These are phyloP conservation scores for Selenicereus undatus DNA, from an alignment of 148 eudicot species.

Conservation along the genomic window DNA sequence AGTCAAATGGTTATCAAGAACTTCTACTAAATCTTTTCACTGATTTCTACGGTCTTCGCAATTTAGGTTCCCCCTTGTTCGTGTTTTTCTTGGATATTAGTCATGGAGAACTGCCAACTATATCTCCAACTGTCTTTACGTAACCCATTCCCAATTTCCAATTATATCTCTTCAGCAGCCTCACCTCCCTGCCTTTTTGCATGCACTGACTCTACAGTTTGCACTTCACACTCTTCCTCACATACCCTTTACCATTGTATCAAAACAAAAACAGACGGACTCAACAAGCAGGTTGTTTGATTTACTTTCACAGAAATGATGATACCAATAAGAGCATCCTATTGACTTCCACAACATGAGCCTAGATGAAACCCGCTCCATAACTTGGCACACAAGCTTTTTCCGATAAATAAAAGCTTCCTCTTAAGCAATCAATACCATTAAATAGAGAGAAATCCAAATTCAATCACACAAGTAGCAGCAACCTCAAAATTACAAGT, in stretches of 20 bases:
- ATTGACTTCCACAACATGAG: too few relatives aligned
- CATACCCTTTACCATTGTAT: not conserved
- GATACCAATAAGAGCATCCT: too few relatives aligned
- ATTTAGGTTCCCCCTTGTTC: not conserved
- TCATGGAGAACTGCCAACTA: not conserved
- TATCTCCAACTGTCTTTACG: not conserved
- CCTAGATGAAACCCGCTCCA: too few relatives aligned
- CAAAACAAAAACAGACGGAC: not conserved
- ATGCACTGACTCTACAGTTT: not conserved
- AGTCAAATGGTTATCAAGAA: not conserved
- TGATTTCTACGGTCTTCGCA: not conserved
- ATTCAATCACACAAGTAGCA: not conserved
- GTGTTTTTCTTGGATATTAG: not conserved
- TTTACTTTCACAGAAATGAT: too few relatives aligned
- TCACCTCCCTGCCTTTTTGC: not conserved
- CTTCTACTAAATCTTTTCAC: not conserved
- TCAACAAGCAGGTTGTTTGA: not conserved
- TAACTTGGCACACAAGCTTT: too few relatives aligned
- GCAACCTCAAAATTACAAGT: not conserved
- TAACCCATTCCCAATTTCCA: not conserved
- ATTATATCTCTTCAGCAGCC: not conserved
- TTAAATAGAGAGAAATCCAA: not conserved
- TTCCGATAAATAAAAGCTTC: not conserved
- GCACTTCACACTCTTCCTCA: not conserved
- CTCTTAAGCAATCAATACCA: not conserved